Percentiles rank a stretch among this genome's conserved stretches.
Evolutionary conservation across 2,329 filamentous ascomycete species (phyloP).

Genomic region (Alternaria sp.): DNA sequence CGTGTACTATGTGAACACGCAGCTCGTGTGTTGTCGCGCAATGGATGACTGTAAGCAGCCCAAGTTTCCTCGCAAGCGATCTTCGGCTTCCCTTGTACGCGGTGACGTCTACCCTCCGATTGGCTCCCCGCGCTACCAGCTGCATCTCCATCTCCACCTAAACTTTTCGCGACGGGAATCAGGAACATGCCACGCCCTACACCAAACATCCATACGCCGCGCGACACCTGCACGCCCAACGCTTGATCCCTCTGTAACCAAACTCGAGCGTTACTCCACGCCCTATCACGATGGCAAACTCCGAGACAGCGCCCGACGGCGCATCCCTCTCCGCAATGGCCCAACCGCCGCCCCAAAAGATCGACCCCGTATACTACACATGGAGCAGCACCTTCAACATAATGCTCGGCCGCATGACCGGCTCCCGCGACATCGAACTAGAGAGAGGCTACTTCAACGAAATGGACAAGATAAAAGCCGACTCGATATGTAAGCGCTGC

Average conservation of each 20-base stretch:
- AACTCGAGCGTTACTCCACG: not conserved
- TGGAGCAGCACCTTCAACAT: slow-evolving; percentile 90
- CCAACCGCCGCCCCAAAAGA: slow-evolving; percentile 27
- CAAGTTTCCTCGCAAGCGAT: slow-evolving; percentile 19
- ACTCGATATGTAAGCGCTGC: slow-evolving; percentile 78
- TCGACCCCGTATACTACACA: slow-evolving; percentile 54
- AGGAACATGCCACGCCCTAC: slow-evolving; percentile 24
- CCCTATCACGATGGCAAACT: slow-evolving; percentile 29
- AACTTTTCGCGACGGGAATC: slow-evolving; percentile 29
- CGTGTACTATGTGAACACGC: not conserved
- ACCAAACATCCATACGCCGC: not conserved
- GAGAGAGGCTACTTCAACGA: slow-evolving; percentile 73
- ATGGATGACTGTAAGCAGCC: slow-evolving; percentile 25
- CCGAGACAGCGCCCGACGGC: slow-evolving; percentile 37
- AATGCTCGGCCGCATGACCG: slow-evolving; percentile 66
- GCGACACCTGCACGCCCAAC: slow-evolving; percentile 5
- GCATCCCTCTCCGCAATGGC: slow-evolving; percentile 30
- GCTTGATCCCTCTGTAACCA: not conserved
- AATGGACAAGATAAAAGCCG: slow-evolving; percentile 77
- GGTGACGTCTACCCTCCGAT: slow-evolving; percentile 28
- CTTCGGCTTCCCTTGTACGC: slow-evolving; percentile 13
- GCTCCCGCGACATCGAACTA: slow-evolving; percentile 33
- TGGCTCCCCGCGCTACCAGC: slow-evolving; percentile 26
- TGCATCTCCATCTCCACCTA: slow-evolving; percentile 10
- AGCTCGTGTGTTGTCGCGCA: slow-evolving; percentile 1